Percentiles rank a stretch among this genome's conserved stretches.
Evolutionary conservation across 495 filamentous ascomycete species (phyloP).

Genomic region (Aspergillus mulundensis): DNA sequence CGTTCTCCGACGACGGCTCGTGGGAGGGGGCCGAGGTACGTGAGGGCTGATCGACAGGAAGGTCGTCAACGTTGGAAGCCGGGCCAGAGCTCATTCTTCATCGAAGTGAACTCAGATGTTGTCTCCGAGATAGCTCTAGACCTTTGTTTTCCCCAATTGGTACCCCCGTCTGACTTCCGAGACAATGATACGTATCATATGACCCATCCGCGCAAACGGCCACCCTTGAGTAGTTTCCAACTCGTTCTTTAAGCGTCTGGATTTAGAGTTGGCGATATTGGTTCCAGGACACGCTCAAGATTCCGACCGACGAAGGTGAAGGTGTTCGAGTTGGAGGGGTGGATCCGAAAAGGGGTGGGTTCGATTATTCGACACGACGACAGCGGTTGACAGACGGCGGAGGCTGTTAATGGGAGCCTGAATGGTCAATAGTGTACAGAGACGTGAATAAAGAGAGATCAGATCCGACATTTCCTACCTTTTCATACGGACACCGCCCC

Average conservation of each 20-base stretch:
- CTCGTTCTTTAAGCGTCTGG: neutral
- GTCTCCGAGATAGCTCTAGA: neutral
- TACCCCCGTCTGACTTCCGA: slow-evolving; percentile 16
- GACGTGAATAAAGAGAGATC: neutral
- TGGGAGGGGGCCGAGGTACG: slow-evolving; percentile 7
- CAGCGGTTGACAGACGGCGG: neutral
- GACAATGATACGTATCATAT: slow-evolving; percentile 2
- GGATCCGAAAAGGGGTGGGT: slow-evolving; percentile 6
- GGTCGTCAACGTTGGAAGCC: slow-evolving; percentile 20
- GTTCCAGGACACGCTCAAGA: neutral
- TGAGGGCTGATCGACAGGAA: slow-evolving; percentile 17
- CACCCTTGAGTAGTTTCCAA: neutral
- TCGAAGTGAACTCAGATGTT: slow-evolving; percentile 11
- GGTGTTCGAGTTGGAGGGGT: neutral
- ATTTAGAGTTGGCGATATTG: neutral
- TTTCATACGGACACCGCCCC: slow-evolving; percentile 1
- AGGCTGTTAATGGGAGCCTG: neutral
- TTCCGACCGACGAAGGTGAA: neutral
- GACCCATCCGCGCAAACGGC: slow-evolving; percentile 22
- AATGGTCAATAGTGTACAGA: neutral
- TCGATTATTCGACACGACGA: neutral
- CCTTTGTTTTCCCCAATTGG: slow-evolving; percentile 10
- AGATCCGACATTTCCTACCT: neutral
- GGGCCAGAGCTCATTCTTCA: slow-evolving; percentile 26
- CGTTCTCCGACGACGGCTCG: neutral